phyloP scores from a whole-genome alignment of 495 filamentous ascomycete species.

The Gamarada debralockiae region DNA sequence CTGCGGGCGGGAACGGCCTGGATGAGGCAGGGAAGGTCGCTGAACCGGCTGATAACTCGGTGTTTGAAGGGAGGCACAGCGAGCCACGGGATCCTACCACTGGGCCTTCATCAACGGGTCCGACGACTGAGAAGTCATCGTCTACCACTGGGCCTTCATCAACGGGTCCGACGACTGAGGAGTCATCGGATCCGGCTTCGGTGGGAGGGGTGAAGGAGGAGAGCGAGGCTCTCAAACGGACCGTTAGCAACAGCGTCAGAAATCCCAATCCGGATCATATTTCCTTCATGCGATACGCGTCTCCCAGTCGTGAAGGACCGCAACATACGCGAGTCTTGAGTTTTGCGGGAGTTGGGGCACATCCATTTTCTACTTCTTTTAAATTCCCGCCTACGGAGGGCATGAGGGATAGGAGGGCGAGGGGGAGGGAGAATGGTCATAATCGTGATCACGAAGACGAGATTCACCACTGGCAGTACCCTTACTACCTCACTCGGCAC shows the following conservation, averaged over 20 bases:
- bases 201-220: not conserved
- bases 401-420: not conserved
- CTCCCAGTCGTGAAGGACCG: not conserved
- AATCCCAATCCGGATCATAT: not conserved
- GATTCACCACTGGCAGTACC: conserved; percentile 7
- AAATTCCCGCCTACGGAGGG: not conserved
- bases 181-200: not conserved
- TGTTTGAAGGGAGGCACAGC: conserved; percentile 10
- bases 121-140: not conserved
- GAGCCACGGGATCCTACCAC: conserved; percentile 5
- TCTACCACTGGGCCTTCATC: not conserved
- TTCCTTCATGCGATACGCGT: not conserved
- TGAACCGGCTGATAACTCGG: not conserved
- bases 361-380: conserved; percentile 16
- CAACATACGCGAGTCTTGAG: conserved; percentile 7
- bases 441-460: not conserved
- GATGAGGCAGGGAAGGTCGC: conserved; percentile 1
- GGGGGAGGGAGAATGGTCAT: not conserved
- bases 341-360: conserved; percentile 19
- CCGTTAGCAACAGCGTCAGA: too few relatives aligned
- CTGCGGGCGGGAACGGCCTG: not conserved
- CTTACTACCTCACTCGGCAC: conserved; percentile 18
- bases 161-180: not conserved
- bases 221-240: not conserved
- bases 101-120: not conserved